Base-by-base conservation (phyloP, 2,329 filamentous ascomycete genomes). In the Beauveria pseudobassiana region DNA sequence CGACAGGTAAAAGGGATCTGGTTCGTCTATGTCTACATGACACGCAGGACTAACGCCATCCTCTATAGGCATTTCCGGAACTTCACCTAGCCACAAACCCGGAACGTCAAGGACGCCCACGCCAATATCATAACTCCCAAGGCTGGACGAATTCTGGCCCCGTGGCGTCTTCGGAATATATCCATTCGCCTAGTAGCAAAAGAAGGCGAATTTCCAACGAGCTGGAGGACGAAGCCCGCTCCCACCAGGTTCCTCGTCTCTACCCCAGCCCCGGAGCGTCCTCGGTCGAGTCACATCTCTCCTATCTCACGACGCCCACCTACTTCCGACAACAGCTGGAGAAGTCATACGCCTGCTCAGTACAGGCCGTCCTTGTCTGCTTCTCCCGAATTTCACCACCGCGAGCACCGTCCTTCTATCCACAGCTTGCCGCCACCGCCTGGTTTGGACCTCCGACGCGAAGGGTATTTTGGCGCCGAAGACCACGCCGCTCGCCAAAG, bases 181-280 rank as follows among this genome's bases (percentile, higher is more conserved):
- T 78, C 14, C 75, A 82, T 69, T 82, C 81, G 34, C 76, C 81
- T 28, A 76, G 71, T n/a, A 74, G 71, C 67, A 83, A 83, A 72
- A 76, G 80, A 63, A 77, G 77, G 65, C 75, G 79, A 20, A 65
- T 77, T 8, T 79, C 77, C 2, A 69, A 73, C 57, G 78, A 80
- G 3, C 71, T 74, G 22, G 76, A 77, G 28, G 68, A 68, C 38
- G 76, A 78, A 30, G 63, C 45, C 7, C 72, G 76, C 51, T 71
- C 70, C 3, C 78, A 75, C 64, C 78, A 77, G 48, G 72, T 82
- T 16, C 80, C 81, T 30, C 75, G 81, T 43, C 70, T 79, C 38
- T 82, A 79, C 66, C 72, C 71, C 52, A 74, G 71, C 65, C 72
- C 75, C 6, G 72, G 72, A 70, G 53, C 68, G 67, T 53, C 66